Evolutionary conservation across 108 stramenopile species (phyloP).

Genomic region (Nitzschia sp.): DNA sequence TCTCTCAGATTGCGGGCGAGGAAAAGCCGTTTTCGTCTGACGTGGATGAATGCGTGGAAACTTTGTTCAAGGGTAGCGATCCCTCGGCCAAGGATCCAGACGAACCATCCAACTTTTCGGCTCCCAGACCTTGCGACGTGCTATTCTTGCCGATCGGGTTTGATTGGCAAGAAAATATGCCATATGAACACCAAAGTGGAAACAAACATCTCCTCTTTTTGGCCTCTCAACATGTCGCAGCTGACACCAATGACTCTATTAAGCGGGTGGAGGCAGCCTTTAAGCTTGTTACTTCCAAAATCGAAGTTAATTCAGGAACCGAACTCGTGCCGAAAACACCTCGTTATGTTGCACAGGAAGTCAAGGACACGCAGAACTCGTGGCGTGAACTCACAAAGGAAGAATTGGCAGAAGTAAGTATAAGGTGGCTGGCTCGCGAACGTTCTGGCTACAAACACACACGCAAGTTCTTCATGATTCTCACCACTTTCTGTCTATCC

Average conservation of each 20-base stretch:
- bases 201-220: constrained; percentile 46
- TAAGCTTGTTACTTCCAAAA: constrained; percentile 25
- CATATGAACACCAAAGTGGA: constrained; percentile 45
- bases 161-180: constrained; percentile 28
- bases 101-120: constrained; percentile 12
- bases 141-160: constrained; percentile 31
- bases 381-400: constrained; percentile 26
- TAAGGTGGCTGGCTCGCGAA: neutral
- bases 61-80: constrained; percentile 10
- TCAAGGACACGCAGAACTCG: constrained; percentile 16
- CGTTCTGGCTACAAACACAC: too few relatives aligned
- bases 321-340: constrained; percentile 24
- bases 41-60: constrained; percentile 2
- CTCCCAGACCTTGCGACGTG: constrained; percentile 41
- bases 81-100: constrained; percentile 7
- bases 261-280: constrained; percentile 39
- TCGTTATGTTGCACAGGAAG: constrained; percentile 30
- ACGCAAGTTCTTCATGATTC: too few relatives aligned
- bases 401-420: constrained; percentile 31
- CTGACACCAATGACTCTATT: constrained; percentile 19
- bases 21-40: neutral
- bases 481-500: neutral
- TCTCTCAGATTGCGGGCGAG: neutral
- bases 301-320: constrained; percentile 26
- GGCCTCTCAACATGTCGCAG: constrained; percentile 38